Evolutionary conservation across 2,329 filamentous ascomycete genomes (phyloP).

Genomic region (Cercospora sp.): DNA sequence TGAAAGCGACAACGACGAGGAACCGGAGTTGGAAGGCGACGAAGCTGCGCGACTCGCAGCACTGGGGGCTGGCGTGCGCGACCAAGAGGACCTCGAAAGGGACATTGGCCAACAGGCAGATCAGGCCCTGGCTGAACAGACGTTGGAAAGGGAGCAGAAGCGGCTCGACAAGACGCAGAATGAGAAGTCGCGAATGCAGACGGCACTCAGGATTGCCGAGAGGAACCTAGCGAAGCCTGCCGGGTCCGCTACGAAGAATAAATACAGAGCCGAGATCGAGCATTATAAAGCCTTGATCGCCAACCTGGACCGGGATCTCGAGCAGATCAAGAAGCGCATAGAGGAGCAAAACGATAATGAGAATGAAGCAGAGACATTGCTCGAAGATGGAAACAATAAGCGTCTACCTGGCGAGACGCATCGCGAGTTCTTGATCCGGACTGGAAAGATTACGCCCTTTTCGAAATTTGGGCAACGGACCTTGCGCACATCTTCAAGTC

Average conservation of each 20-base stretch:
- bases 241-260: slow-evolving; percentile 57
- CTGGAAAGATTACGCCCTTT: slow-evolving; percentile 96
- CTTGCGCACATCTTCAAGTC: slow-evolving; percentile 63
- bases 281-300: slow-evolving; percentile 66
- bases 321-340: slow-evolving; percentile 79
- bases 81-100: slow-evolving; percentile 87
- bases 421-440: slow-evolving; percentile 87
- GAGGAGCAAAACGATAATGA: slow-evolving; percentile 54
- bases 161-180: slow-evolving; percentile 58
- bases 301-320: slow-evolving; percentile 68
- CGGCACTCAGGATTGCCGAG: slow-evolving; percentile 62
- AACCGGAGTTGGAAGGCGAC: slow-evolving; percentile 21
- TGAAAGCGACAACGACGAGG: neutral
- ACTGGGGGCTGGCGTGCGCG: slow-evolving; percentile 57
- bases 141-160: slow-evolving; percentile 63
- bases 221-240: slow-evolving; percentile 57
- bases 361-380: slow-evolving; percentile 43
- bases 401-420: slow-evolving; percentile 77
- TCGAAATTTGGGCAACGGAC: slow-evolving; percentile 71
- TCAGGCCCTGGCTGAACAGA: slow-evolving; percentile 60
- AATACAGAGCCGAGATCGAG: slow-evolving; percentile 64
- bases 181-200: slow-evolving; percentile 60
- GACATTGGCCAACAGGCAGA: slow-evolving; percentile 73
- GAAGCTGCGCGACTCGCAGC: slow-evolving; percentile 45
- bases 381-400: slow-evolving; percentile 53